Evolutionary conservation across 192 early-diverging fungal genomes (phyloP), one percentile per base, ranked within the genome.

Genomic region (Coemansia sp.): DNA sequence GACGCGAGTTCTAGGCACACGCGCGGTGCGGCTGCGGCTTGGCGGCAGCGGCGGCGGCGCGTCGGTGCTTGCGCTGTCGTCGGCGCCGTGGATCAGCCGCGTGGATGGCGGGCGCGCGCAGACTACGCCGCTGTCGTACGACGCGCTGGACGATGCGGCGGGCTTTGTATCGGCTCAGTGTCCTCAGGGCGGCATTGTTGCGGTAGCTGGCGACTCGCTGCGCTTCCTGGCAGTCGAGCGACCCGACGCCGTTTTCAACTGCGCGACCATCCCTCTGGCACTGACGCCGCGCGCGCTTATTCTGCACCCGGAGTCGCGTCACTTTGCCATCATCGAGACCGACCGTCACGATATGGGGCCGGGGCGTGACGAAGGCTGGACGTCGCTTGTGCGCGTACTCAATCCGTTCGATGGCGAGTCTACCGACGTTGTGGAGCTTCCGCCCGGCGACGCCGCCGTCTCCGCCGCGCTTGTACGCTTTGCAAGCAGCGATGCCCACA

Each of bases 261-360:
- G 95, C 63, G 89, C 88, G 1, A 62, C 89, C 0, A 85, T 98
- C 20, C 93, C 93, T 35, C 85, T 98, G 43, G 88, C 86, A 14
- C 93, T 91, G 55, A 98, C 98, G 0, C 98, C 98, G 6, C 87
- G 96, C 59, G 86, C 87, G 9, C 90, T 98, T 69, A 83, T 88
- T 7, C 83, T 90, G 62, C 87, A 95, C 67, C 85, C 82, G 16
- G 72, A 76, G n/a, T 87, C 90, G 36, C 90, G 90, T 53, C 88
- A 90, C 56, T 96, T 99, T 85, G 91, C 93, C 1, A 76, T 98
- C 52, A 88, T 95, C 66, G 98, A 99, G 77, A 78, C 89, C 20
- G 96, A 99, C 20, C 90, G 39, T 5, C 30, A 30, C 30, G 30
- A 95, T 72, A 78, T 30, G 55, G 60, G 53, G 2, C 52, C 23